Evolutionary conservation across 257 asterid genomes (phyloP).

Genomic region (Plectranthus barbatus): DNA sequence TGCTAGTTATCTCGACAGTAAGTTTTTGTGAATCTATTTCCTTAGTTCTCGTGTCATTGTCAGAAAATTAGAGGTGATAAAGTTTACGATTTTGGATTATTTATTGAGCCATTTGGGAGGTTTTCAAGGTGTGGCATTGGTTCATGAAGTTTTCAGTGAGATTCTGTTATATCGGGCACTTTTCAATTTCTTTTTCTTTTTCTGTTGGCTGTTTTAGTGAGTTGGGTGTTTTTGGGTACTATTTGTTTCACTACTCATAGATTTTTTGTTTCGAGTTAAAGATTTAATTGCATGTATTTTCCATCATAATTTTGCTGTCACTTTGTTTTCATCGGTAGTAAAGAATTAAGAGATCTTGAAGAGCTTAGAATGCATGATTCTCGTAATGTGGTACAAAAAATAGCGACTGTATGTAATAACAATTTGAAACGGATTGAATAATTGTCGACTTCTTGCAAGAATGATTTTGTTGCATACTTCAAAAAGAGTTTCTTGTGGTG

Average conservation of each 20-base stretch:
- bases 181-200: background rate
- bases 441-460: background rate
- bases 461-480: background rate
- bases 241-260: background rate
- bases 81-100: background rate
- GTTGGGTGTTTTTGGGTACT: background rate
- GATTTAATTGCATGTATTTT: background rate
- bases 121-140: background rate
- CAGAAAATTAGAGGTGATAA: background rate
- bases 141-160: constrained; percentile 6
- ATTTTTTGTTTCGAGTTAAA: background rate
- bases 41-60: background rate
- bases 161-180: background rate
- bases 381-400: background rate
- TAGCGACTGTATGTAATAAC: background rate
- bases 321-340: background rate
- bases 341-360: background rate
- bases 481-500: background rate
- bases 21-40: constrained; percentile 13
- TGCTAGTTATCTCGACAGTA: constrained; percentile 95
- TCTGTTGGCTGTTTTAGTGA: background rate
- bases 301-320: background rate
- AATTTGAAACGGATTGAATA: background rate
- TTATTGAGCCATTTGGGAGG: background rate
- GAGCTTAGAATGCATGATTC: background rate